A percentile compares a stretch with the other conserved stretches of the same genome.
phyloP scores from a whole-genome alignment of 2,329 filamentous ascomycete species.

The Passalora sequoiae region DNA sequence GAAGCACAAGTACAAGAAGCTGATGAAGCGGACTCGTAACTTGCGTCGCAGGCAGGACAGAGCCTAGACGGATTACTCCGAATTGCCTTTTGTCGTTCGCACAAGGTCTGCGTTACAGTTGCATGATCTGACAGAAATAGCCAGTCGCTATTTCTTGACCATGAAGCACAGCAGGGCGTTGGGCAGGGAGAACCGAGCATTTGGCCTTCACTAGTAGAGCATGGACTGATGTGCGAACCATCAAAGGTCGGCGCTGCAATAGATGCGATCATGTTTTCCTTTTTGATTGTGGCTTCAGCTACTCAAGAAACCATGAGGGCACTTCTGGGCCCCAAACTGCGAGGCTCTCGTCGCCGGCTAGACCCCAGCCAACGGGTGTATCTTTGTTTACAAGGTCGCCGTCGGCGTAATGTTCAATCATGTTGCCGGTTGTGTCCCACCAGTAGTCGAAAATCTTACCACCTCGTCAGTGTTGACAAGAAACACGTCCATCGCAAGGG shows the following conservation, averaged over 20 bases:
- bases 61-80: slow-evolving; percentile 22
- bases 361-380: slow-evolving; percentile 36
- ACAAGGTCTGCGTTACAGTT: too few relatives aligned
- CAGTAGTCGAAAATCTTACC: slow-evolving; percentile 63
- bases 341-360: slow-evolving; percentile 32
- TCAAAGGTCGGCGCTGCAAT: too few relatives aligned
- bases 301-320: slow-evolving; percentile 16
- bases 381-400: slow-evolving; percentile 61
- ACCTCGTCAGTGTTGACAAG: background rate
- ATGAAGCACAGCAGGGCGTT: background rate
- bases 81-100: too few relatives aligned
- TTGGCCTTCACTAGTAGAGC: too few relatives aligned
- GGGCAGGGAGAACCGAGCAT: too few relatives aligned
- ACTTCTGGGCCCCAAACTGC: slow-evolving; percentile 33
- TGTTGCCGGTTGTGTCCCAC: slow-evolving; percentile 39
- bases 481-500: background rate
- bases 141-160: too few relatives aligned
- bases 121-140: too few relatives aligned
- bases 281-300: background rate
- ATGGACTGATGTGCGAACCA: too few relatives aligned
- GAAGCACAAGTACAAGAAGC: slow-evolving; percentile 99
- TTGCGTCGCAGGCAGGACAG: slow-evolving; percentile 71
- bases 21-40: slow-evolving; percentile 87
- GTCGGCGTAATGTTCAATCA: slow-evolving; percentile 53
- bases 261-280: too few relatives aligned